Base-by-base conservation (phyloP, 345 rosid species). In the Corchorus olitorius region DNA sequence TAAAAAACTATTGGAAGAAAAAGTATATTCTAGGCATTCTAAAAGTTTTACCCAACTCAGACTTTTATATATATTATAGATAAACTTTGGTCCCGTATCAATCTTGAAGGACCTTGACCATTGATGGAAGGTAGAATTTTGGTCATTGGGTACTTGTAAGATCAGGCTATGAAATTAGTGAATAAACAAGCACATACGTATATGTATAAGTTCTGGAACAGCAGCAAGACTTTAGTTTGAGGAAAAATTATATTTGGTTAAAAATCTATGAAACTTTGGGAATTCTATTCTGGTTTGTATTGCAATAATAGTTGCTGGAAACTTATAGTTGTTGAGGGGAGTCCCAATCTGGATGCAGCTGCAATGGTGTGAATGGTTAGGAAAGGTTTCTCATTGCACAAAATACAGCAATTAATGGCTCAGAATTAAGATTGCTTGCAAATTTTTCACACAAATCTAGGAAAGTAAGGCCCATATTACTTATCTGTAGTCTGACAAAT, bases 341-440 rank as follows among this genome's bases (percentile, higher is more conserved):
- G 12, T 15, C 37, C 59, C 50, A 14, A 27, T 68, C 72, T 49
- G 20, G 72, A 48, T 48, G 72, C 20, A 6, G 22, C 27, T 48
- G 56, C 56, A 67, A 17, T 67, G 41, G 58, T 15, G 48, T 13
- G 35, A 14, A 69, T 4, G 6, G 20, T 33, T 15, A 19, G 73
- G 45, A 49, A 15, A 49, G 4, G 72, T 48, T 67, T 7, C 6
- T 4, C 55, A 52, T 52, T 67, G 19, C 39, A 48, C 39, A 46
- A 48, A 49, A 52, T 68, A 22, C 56, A 49, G 56, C 13, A 6
- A 49, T 49, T 22, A 48, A 54, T 66, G 39, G 43, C 56, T 68
- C 56, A 56, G 72, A 67, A 68, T 11, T 41, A 65, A 65, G 52
- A 65, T 11, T 65, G 45, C 35, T n/a, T 43, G 70, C 10, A 43